Evolutionary conservation across 1,139 yeast species (phyloP), one percentile per base, ranked within the genome.

Genomic region (Kurtzmaniella quercitrusa): DNA sequence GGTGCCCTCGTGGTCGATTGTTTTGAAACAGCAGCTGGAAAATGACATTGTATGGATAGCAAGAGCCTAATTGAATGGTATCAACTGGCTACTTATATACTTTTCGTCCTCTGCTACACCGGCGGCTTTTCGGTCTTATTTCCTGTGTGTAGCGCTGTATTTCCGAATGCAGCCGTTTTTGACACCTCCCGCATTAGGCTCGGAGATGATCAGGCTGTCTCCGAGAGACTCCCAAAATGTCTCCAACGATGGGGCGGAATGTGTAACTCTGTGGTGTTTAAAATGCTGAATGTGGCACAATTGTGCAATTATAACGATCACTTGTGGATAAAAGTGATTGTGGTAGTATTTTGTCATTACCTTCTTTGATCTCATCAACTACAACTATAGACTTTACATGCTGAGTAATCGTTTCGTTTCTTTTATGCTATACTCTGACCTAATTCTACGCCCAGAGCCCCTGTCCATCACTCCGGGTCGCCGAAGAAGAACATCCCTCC

Each of bases 401-500:
- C n/a, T n/a, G n/a, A n/a, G n/a, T n/a, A n/a, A n/a, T 37, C 2
- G 15, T 17, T 10, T 15, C 16, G 6, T 29, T 29, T 25, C 6
- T 5, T 15, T 14, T 15, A 23, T 11, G 24, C 36, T 17, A 11
- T 34, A 8, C 17, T 11, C 23, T 18, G 34, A 12, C 4, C 10
- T n/a, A 15, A 4, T 21, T 21, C 7, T 21, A 21, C 4, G 8
- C 8, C 8, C 23, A 21, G 8, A 21, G 8, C 23, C 23, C 23
- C 8, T 21, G 7, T 21, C 23, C 8, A 24, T 42, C 53, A 66
- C 42, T 72, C 74, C 41, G 61, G 61, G 41, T 63, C 63, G 11
- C 70, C 70, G 49, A 73, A 66, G 21, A 66, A 52, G 40, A 75
- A 60, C 21, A 72, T 56, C 2, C 67, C 66, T 2, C 68, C 68